Base-by-base conservation (phyloP, 495 filamentous ascomycete species). In the Pyronema domesticum region DNA sequence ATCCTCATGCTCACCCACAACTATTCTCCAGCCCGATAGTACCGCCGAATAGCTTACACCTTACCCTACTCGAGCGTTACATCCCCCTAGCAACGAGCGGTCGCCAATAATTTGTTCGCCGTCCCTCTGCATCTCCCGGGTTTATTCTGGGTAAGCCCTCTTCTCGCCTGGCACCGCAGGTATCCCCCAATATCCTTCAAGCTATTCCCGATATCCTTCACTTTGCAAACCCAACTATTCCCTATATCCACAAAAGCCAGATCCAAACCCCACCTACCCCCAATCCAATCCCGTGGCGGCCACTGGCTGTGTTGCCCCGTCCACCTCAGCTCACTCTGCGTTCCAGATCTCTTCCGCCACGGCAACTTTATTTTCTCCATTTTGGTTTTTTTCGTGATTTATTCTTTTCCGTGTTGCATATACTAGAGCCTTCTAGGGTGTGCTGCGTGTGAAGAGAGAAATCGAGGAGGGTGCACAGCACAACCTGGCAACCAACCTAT, bases 51-150 rank as follows among this genome's bases (percentile, higher is more conserved):
- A 82, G 73, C 42, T 72, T 84, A 19, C 73, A 82, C 51, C 68
- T 83, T 43, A 79, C 81, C 1, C 69, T 85, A 10, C 69, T 85
- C 7, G 82, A 86, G 64, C 79, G 82, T 6, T 85, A 80, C 63
- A 79, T 86, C 6, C 82, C 82, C 47, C 82, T 82, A 11, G 71
- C 76, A 13, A 42, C 11, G 39, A 17, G 39, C 39, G 1, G 39
- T 42, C 39, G 39, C 18, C 45, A 47, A 10, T 47, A 14, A 47
- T 23, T 47, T 47, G 45, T 19, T 15, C 18, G 13, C 10, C 45
- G 18, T 47, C 45, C n/a, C 45, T 47, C 17, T 47, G 45, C 45
- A 47, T 47, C 45, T 47, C 45, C 17, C 17, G 45, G 45, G 11
- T 14, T 14, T 10, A 14, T 8, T 30, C 23, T 30, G 23, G 23